Evolutionary conservation across 31 red algal species (phyloP), one percentile per base, ranked within the genome.

Genomic region (Odonthalia washingtoniensis): DNA sequence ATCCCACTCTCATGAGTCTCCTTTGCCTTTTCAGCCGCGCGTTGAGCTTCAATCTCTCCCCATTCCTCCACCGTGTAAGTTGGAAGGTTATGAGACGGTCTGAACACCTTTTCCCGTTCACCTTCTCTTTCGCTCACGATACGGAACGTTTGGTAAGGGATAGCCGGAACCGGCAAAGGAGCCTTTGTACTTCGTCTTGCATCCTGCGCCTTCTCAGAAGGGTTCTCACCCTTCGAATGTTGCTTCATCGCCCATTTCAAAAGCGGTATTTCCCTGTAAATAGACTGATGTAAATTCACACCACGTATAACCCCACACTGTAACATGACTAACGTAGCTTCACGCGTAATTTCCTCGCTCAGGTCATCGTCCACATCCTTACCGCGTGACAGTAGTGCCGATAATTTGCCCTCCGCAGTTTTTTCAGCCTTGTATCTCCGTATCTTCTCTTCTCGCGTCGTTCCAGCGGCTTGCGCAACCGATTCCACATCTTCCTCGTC

Each of bases 51-150:
- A 78, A 93, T 92, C 46, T 86, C 73, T 0, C 94, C 94, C 94
- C 94, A 96, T 65, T 96, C 90, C 80, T 96, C 94, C 37, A 93
- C 83, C 18, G 90, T 92, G 42, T 96, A 96, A 9, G 89, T 96
- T 24, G 94, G 94, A 41, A 96, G 78, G 49, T 79, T 78, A 38
- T 92, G 89, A 46, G 84, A 89, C 17, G 94, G 89, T 43, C 87
- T 33, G 60, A 96, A 96, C 32, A 96, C 94, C 4, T 64, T 76
- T 32, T 79, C 81, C 40, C 72, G 67, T 46, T 73, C 64, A 74
- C 39, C 39, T 52, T 89, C 92, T 3, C 82, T 72, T 52, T 87
- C 87, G 17, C 46, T 95, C 16, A 95, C 92, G 73, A 95, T 90
- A 32, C 81, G 53, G 60, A 90, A 95, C 38, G 75, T 87, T 24